Base-by-base conservation (phyloP, 768 basidiomycete genomes). In the Leccinum boreale region DNA sequence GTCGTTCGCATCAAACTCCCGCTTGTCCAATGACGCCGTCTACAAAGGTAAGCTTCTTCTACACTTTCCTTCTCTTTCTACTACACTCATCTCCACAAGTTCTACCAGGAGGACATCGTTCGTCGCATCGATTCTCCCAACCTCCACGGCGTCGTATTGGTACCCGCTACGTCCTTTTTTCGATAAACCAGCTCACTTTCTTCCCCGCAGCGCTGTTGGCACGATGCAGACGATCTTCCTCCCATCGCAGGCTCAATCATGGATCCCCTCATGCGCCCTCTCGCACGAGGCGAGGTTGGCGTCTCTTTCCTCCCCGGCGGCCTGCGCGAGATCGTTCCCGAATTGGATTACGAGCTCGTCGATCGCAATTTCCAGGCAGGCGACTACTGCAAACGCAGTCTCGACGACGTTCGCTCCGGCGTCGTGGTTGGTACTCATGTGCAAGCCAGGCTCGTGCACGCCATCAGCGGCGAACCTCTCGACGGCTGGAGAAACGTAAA, bases 211-310 rank as follows among this genome's bases (percentile, higher is more conserved):
- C 84, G 90, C 73, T 91, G 87, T 65, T 94, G 92, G 93, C 87
- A 91, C 60, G 91, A 94, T 69, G 85, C 86, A 10, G 92, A 94
- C 62, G 90, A 92, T 58, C 68, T 83, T 14, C 79, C 79, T 31
- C 72, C 73, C 0, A 74, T 78, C 3, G 69, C 74, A 26, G 73
- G 75, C 35, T 71, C 72, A 17, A 65, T 78, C 55, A 63, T 77
- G 44, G 89, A 93, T 71, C 88, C 90, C 12, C 77, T 93, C 53
- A 84, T 91, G 80, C 80, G 92, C 48, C 85, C 86, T 10, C 80
- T 94, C 21, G 66, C 79, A 53, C 85, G 81, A 53, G 92, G 92
- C 42, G 92, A 94, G 78, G 87, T 94, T 46, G 91, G 89, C 50
- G 84, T 94, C 39, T 85, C 87, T 19, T 91, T 87, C 70, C 76